Conservation (phyloP, 805 yeast species). For the Pichia gijzeniarum region DNA sequence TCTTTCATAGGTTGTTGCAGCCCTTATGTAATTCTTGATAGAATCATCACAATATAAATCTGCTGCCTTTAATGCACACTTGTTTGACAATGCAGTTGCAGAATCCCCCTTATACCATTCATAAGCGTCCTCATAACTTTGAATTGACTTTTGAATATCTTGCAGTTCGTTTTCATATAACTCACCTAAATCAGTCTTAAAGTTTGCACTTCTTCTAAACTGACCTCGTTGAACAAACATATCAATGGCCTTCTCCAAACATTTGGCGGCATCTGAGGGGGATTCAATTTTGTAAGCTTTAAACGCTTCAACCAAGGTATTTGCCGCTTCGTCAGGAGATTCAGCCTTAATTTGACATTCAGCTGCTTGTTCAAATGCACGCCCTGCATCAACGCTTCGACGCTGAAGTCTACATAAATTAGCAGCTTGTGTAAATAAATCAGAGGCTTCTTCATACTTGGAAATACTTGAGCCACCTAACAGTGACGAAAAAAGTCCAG, state of each 20-base stretch:
- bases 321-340: slow-evolving; percentile 86
- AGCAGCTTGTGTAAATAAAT: slow-evolving; percentile 88
- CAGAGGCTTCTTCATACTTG: slow-evolving; percentile 87
- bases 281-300: slow-evolving; percentile 74
- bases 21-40: slow-evolving; percentile 62
- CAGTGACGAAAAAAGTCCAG: slow-evolving; percentile 58
- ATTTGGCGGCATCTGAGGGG: slow-evolving; percentile 70
- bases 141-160: slow-evolving; percentile 63
- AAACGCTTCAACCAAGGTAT: slow-evolving; percentile 82
- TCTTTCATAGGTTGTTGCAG: slow-evolving; percentile 69
- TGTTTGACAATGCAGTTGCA: slow-evolving; percentile 84
- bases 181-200: slow-evolving; percentile 84
- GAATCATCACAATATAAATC: slow-evolving; percentile 68
- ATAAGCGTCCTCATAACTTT: slow-evolving; percentile 85
- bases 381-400: slow-evolving; percentile 70
- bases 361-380: slow-evolving; percentile 81
- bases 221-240: slow-evolving; percentile 88
- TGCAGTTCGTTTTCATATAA: slow-evolving; percentile 71
- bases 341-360: slow-evolving; percentile 67
- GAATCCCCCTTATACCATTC: slow-evolving; percentile 94
- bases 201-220: slow-evolving; percentile 93
- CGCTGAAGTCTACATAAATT: slow-evolving; percentile 74
- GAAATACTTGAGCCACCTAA: slow-evolving; percentile 58
- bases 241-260: slow-evolving; percentile 69
- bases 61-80: slow-evolving; percentile 84